Percentiles rank a stretch among this genome's conserved stretches.
Evolutionary conservation across 257 asterid species (phyloP).

Genomic region (Solanum etuberosum): DNA sequence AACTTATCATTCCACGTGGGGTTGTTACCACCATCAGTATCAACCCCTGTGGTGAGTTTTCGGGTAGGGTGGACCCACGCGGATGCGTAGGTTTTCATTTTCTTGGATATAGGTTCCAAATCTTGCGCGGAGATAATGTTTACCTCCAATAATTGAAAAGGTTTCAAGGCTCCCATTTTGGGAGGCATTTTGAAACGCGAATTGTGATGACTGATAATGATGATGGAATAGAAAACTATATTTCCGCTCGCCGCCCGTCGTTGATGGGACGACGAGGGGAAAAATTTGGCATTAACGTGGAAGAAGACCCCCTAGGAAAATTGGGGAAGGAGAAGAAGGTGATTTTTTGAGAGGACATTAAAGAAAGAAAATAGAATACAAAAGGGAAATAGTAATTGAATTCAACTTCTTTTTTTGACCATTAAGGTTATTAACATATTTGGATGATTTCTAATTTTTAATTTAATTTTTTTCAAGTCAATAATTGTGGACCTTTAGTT

Average conservation of each 20-base stretch:
- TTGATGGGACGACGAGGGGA: conserved; percentile 26
- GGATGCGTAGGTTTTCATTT: conserved; percentile 62
- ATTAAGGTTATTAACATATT: not conserved
- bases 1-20: conserved; percentile 76
- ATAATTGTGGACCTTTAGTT: not conserved
- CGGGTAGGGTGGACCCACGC: conserved; percentile 60
- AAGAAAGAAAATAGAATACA: conserved; percentile 9
- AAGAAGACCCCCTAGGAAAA: conserved; percentile 3
- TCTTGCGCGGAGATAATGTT: conserved; percentile 57
- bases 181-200: not conserved
- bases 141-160: conserved; percentile 44
- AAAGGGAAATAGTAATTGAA: not conserved
- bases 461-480: not conserved
- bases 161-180: not conserved
- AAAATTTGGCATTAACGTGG: not conserved
- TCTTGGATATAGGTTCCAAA: conserved; percentile 67
- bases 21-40: conserved; percentile 58
- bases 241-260: conserved; percentile 21
- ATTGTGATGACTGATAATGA: rapidly evolving
- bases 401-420: not conserved
- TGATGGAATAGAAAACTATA: not conserved
- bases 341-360: conserved; percentile 7
- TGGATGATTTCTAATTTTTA: not conserved
- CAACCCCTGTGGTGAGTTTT: conserved; percentile 63
- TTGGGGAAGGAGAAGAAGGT: conserved; percentile 9